Conservation (phyloP, 257 asterid genomes). For the Solanum okadae region DNA sequence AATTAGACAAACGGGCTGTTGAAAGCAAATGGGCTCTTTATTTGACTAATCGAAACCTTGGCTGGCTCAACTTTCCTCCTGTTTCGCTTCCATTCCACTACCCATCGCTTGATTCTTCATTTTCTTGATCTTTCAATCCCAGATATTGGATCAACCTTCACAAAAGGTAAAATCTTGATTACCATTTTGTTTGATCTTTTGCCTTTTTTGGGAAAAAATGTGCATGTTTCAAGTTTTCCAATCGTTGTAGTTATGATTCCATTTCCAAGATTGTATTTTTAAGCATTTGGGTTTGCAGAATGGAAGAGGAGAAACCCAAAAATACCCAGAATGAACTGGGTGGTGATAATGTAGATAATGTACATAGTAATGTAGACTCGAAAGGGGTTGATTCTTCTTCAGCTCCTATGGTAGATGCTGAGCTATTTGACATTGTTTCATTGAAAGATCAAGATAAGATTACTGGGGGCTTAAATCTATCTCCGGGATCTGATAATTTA, state of each 20-base stretch:
- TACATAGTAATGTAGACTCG: conserved; percentile 22
- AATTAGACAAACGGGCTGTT: not conserved
- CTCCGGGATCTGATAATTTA: conserved; percentile 31
- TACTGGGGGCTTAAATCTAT: conserved; percentile 22
- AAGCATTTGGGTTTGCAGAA: conserved; percentile 10
- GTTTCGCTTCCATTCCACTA: not conserved
- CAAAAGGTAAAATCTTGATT: not conserved
- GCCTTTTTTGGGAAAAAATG: not conserved
- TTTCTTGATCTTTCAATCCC: not conserved
- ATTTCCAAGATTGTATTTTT: not conserved
- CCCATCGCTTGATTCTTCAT: not conserved
- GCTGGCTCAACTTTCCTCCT: not conserved
- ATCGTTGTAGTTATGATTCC: not conserved
- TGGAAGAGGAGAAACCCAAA: conserved; percentile 64
- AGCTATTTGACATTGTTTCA: conserved; percentile 59
- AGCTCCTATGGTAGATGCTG: conserved; percentile 37
- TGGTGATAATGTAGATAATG: conserved; percentile 21
- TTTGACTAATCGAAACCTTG: not conserved
- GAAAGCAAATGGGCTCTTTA: not conserved
- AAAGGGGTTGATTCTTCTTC: conserved; percentile 31
- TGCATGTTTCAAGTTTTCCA: not conserved
- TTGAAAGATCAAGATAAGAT: conserved; percentile 58
- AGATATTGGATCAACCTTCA: conserved; percentile 1
- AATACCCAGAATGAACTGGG: not conserved
- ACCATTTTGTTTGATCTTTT: not conserved